A percentile compares a stretch with the other conserved stretches of the same genome.
Conservation (phyloP, 345 rosid species). For the Boechera divaricarpa region DNA sequence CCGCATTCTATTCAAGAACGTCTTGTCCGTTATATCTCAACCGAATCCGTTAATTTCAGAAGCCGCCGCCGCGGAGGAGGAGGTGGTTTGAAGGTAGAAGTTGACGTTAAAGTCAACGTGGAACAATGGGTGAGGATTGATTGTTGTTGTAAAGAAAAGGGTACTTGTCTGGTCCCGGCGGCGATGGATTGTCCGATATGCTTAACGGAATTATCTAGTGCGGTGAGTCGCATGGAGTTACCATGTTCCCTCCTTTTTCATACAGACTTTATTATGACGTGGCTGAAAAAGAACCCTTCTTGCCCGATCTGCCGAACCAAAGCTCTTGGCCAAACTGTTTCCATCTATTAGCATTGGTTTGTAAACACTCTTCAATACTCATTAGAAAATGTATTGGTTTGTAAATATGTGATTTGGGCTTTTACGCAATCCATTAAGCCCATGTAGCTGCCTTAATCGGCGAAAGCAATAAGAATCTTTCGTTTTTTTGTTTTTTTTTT, state of each 20-base stretch:
- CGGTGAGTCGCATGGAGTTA: slow-evolving; percentile 24
- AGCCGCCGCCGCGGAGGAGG: neutral
- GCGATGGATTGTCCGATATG: slow-evolving; percentile 16
- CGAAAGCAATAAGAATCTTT: neutral
- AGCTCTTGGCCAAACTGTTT: slow-evolving; percentile 7
- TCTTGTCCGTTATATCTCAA: slow-evolving; percentile 18
- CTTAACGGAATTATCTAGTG: neutral
- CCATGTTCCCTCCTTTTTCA: slow-evolving; percentile 24
- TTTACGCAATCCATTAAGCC: neutral
- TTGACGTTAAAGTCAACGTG: neutral
- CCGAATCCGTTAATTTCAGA: neutral
- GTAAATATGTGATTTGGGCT: neutral
- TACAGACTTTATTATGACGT: slow-evolving; percentile 2
- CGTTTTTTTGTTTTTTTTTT: too few species aligned
- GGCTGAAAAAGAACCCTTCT: slow-evolving; percentile 5
- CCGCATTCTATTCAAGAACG: slow-evolving; percentile 13
- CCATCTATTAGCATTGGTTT: neutral
- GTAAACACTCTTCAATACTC: neutral
- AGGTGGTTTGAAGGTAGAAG: slow-evolving; percentile 22
- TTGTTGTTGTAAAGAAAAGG: neutral
- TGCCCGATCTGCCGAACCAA: slow-evolving; percentile 28
- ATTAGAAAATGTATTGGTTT: neutral
- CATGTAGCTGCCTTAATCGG: neutral
- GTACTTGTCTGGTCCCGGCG: neutral
- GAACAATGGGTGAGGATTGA: neutral